phyloP scores from a whole-genome alignment of 1,284 basidiomycete genomes.

The Apiotrichum gamsii region DNA sequence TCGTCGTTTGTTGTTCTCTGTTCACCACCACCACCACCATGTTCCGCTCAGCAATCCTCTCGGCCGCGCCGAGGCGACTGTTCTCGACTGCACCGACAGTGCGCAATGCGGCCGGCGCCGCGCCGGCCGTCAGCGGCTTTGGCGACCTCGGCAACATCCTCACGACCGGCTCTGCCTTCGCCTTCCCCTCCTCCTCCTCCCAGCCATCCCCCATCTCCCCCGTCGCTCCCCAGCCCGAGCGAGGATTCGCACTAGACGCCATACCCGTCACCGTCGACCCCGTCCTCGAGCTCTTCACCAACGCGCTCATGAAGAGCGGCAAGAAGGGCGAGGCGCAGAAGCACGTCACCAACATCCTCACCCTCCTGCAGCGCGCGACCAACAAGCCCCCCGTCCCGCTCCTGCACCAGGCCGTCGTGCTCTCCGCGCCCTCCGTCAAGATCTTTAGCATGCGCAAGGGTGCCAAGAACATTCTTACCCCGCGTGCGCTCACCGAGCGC shows the following conservation, averaged over 20 bases:
- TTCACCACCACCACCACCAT: constrained; percentile 1
- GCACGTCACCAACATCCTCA: constrained; percentile 57
- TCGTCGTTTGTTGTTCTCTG: not conserved
- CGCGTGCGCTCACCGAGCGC: constrained; percentile 67
- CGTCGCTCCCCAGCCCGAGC: not conserved
- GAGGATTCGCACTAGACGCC: constrained; percentile 32
- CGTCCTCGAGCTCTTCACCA: constrained; percentile 64
- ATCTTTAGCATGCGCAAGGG: constrained; percentile 53
- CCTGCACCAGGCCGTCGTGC: constrained; percentile 61
- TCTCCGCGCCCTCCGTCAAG: constrained; percentile 61
- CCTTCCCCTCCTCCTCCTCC: not conserved
- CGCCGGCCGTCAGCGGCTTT: constrained; percentile 7
- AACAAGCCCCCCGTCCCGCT: constrained; percentile 69
- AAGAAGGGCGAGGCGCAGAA: constrained; percentile 60
- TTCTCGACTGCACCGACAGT: no score
- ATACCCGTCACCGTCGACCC: constrained; percentile 71
- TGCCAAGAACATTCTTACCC: constrained; percentile 60
- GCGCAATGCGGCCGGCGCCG: not conserved
- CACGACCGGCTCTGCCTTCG: not conserved
- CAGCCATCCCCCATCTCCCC: not conserved
- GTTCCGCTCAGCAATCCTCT: constrained; percentile 1
- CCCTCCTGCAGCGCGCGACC: constrained; percentile 58
- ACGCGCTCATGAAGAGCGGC: constrained; percentile 61
- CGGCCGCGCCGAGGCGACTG: constrained; percentile 4
- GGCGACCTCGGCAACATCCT: constrained; percentile 7